Evolutionary conservation across 129 eudicot species (phyloP).

Genomic region (Centrapalus pauciflorus): DNA sequence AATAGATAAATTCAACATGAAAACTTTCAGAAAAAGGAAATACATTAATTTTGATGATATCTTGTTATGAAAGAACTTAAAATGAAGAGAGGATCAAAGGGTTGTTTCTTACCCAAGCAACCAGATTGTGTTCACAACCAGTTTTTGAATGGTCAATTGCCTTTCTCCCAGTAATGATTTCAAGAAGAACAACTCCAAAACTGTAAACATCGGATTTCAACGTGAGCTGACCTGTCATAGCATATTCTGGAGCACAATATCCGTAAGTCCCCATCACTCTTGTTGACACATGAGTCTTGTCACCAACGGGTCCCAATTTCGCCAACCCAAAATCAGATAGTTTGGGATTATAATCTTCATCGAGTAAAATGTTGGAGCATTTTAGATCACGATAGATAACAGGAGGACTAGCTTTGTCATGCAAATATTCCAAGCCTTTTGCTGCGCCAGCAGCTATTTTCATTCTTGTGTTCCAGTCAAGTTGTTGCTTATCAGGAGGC

Average conservation of each 20-base stretch:
- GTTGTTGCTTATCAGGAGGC: conserved; percentile 55
- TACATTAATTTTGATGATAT: background rate
- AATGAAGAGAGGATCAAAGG: conserved; percentile 13
- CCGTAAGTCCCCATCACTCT: conserved; percentile 57
- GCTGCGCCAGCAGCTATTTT: conserved; percentile 91
- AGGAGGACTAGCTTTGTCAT: conserved; percentile 80
- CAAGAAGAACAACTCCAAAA: conserved; percentile 50
- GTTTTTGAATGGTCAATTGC: conserved; percentile 38
- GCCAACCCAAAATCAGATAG: conserved; percentile 53
- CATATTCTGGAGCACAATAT: conserved; percentile 72
- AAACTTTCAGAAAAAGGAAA: background rate
- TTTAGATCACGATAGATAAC: conserved; percentile 77
- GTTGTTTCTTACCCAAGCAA: conserved; percentile 44
- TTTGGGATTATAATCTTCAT: conserved; percentile 48
- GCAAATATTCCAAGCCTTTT: conserved; percentile 77
- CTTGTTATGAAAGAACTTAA: background rate
- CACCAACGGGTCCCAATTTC: conserved; percentile 47
- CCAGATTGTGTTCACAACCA: conserved; percentile 45
- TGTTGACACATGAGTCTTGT: conserved; percentile 44
- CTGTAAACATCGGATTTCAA: conserved; percentile 45
- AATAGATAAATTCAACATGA: background rate
- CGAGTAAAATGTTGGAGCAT: conserved; percentile 72
- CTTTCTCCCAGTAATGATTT: conserved; percentile 46
- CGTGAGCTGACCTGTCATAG: conserved; percentile 51
- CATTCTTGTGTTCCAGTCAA: conserved; percentile 83